phyloP scores from a whole-genome alignment of 768 basidiomycete genomes.

The Sutorius australiensis region DNA sequence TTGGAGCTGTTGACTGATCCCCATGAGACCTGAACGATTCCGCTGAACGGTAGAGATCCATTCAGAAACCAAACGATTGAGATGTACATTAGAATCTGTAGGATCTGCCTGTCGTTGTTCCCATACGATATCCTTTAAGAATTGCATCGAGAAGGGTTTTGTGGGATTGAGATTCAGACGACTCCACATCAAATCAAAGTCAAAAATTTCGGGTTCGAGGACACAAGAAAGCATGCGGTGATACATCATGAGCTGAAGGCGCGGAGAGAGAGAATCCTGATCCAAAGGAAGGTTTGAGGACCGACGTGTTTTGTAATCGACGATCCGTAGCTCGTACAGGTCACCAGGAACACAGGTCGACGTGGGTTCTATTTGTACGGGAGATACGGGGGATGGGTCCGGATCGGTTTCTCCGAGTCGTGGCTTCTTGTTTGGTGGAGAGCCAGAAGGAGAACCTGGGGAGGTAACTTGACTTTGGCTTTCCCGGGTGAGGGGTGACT shows the following conservation, averaged over 20 bases:
- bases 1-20: constrained; percentile 36
- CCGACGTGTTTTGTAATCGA: constrained; percentile 71
- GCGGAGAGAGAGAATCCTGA: constrained; percentile 54
- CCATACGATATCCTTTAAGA: constrained; percentile 36
- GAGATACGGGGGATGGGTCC: background rate
- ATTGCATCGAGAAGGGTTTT: constrained; percentile 46
- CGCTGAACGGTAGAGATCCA: constrained; percentile 31
- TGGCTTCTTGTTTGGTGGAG: constrained; percentile 29
- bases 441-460: constrained; percentile 16
- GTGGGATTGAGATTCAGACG: constrained; percentile 41
- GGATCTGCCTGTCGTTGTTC: constrained; percentile 15
- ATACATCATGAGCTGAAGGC: constrained; percentile 78
- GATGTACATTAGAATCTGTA: constrained; percentile 21
- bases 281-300: constrained; percentile 48
- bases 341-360: background rate
- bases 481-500: constrained; percentile 8
- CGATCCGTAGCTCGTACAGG: constrained; percentile 39
- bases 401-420: constrained; percentile 9
- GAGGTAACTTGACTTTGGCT: background rate
- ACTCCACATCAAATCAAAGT: constrained; percentile 54
- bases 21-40: constrained; percentile 20
- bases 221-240: constrained; percentile 58
- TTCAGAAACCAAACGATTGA: constrained; percentile 29
- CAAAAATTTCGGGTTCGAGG: constrained; percentile 41
- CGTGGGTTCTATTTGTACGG: background rate